These are phyloP conservation scores for Candida stauntonica DNA, from an alignment of 805 yeast species.

Conservation along the genomic window DNA sequence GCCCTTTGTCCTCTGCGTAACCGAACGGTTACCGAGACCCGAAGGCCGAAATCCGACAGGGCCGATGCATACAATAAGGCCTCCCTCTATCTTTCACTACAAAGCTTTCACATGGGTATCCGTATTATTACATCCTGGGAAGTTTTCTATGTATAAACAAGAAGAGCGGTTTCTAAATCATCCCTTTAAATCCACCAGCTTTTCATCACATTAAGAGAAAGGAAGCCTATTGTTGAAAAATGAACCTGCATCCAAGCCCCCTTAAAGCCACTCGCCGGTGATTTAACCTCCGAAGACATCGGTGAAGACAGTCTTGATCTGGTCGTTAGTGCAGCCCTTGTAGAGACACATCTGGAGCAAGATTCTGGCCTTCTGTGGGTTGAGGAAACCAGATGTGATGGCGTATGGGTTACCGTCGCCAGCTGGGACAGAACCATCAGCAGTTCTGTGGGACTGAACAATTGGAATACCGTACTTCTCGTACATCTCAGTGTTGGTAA, in stretches of 20 bases:
- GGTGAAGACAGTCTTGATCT: slow-evolving; percentile 33
- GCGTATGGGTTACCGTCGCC: slow-evolving; percentile 36
- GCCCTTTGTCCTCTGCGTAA: too few species aligned
- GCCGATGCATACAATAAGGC: too few species aligned
- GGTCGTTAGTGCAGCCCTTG: slow-evolving; percentile 29
- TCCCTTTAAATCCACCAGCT: too few species aligned
- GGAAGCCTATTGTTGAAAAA: not conserved
- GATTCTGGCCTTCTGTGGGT: slow-evolving; percentile 61
- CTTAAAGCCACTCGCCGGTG: not conserved
- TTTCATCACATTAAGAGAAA: too few species aligned
- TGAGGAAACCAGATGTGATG: slow-evolving; percentile 58
- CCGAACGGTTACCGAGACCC: too few species aligned
- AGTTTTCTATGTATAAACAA: too few species aligned
- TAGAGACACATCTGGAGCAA: slow-evolving; percentile 50
- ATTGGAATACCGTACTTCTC: slow-evolving; percentile 42
- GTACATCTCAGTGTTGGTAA: slow-evolving; percentile 38
- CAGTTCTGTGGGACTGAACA: slow-evolving; percentile 57
- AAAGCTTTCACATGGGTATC: too few species aligned
- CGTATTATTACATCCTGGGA: too few species aligned
- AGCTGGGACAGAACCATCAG: slow-evolving; percentile 63
- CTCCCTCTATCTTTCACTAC: too few species aligned
- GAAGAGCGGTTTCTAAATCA: too few species aligned
- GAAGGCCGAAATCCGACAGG: too few species aligned
- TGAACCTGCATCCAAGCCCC: not conserved
- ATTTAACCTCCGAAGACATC: slow-evolving; percentile 40